These are phyloP conservation scores for Cladosporium sp. DNA, from an alignment of 2,329 filamentous ascomycete species.

Conservation along the genomic window DNA sequence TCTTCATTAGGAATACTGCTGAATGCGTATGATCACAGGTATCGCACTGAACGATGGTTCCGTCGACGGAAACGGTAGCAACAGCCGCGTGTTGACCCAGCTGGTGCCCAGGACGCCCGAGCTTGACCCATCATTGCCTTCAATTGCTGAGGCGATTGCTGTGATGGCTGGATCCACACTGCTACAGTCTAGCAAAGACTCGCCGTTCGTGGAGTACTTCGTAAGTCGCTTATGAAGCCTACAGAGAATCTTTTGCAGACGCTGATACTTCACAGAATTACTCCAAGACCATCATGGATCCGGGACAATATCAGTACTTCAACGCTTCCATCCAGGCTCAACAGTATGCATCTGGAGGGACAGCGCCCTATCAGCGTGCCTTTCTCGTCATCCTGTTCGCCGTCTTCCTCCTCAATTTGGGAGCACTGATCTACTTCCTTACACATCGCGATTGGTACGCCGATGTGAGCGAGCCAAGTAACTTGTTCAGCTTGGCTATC, in stretches of 20 bases:
- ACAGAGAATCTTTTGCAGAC: too few relatives aligned
- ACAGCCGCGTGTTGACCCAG: slow-evolving; percentile 42
- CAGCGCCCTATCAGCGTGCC: slow-evolving; percentile 55
- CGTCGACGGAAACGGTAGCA: slow-evolving; percentile 40
- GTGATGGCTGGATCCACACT: slow-evolving; percentile 65
- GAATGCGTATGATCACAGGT: slow-evolving; percentile 13
- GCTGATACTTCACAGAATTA: slow-evolving; percentile 2
- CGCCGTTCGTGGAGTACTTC: slow-evolving; percentile 55
- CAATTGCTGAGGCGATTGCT: slow-evolving; percentile 67
- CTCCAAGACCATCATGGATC: neutral
- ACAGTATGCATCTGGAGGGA: slow-evolving; percentile 66
- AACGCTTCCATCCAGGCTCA: slow-evolving; percentile 60
- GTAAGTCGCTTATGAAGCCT: neutral
- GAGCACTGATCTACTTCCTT: slow-evolving; percentile 62
- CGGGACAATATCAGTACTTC: slow-evolving; percentile 56
- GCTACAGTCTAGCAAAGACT: slow-evolving; percentile 54
- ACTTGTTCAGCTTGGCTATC: slow-evolving; percentile 66
- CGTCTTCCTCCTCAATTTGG: slow-evolving; percentile 63
- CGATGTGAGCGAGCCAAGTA: slow-evolving; percentile 74
- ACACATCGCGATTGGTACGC: slow-evolving; percentile 61
- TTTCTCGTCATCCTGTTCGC: slow-evolving; percentile 64
- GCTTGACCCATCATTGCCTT: slow-evolving; percentile 55
- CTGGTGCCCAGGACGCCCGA: slow-evolving; percentile 35
- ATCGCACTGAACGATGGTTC: slow-evolving; percentile 42
- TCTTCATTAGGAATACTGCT: neutral